phyloP scores from a whole-genome alignment of 2,329 filamentous ascomycete species.

The Aphanocladium album region DNA sequence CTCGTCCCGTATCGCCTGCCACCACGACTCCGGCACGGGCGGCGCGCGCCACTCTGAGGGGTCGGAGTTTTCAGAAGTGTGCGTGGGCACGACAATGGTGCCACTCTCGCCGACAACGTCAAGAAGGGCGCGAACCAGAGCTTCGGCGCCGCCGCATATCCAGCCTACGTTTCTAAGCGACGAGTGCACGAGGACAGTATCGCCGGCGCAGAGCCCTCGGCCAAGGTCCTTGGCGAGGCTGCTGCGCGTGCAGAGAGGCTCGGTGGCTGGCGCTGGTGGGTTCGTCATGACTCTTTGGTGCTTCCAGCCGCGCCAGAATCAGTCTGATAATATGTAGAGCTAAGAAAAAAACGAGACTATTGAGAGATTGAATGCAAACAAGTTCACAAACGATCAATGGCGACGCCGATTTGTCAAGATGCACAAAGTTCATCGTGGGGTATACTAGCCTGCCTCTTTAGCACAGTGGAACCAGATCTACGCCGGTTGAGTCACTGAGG shows the following conservation, averaged over 20 bases:
- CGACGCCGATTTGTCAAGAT: background rate
- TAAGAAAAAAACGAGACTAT: too few species aligned
- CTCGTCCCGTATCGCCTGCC: slow-evolving; percentile 15
- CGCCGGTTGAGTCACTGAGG: background rate
- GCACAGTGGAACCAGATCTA: background rate
- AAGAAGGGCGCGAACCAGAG: slow-evolving; percentile 12
- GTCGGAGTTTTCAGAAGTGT: slow-evolving; percentile 17
- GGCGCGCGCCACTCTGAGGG: slow-evolving; percentile 15
- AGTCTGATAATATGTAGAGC: too few species aligned
- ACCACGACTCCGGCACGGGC: slow-evolving; percentile 16
- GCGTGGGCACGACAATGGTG: slow-evolving; percentile 17
- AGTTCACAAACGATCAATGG: too few species aligned
- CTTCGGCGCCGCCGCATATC: slow-evolving; percentile 15
- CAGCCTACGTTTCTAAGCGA: slow-evolving; percentile 13
- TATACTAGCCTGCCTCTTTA: background rate
- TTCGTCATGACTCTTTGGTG: background rate
- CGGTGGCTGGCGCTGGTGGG: background rate
- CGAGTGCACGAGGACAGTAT: slow-evolving; percentile 14
- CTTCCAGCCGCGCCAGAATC: background rate
- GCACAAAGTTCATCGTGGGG: background rate
- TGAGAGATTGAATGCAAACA: too few species aligned
- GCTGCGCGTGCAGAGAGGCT: slow-evolving; percentile 6
- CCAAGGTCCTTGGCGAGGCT: background rate
- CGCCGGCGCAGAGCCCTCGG: slow-evolving; percentile 1
- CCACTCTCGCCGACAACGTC: slow-evolving; percentile 17